Evolutionary conservation across 1,284 basidiomycete species (phyloP).

Genomic region (Tremellales sp.): DNA sequence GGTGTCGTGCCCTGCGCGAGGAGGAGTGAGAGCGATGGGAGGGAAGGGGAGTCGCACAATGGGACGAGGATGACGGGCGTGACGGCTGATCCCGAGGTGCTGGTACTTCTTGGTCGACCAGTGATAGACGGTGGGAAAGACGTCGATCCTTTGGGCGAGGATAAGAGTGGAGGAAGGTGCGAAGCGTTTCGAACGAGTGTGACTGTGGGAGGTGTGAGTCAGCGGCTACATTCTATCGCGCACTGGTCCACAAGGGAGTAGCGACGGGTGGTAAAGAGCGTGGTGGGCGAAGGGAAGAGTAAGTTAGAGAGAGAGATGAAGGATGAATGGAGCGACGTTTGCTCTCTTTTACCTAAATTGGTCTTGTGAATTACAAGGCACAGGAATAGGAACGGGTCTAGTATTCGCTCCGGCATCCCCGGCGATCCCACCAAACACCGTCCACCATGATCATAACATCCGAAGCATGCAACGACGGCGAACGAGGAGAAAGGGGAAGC

Average conservation of each 20-base stretch:
- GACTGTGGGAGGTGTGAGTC: conserved; percentile 16
- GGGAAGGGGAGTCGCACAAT: conserved; percentile 39
- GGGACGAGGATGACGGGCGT: conserved; percentile 44
- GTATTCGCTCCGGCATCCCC: too few relatives aligned
- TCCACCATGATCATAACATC: too few relatives aligned
- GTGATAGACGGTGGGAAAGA: conserved; percentile 9
- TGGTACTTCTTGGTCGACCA: conserved; percentile 8
- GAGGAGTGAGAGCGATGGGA: conserved; percentile 44
- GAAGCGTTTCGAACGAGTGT: conserved; percentile 34
- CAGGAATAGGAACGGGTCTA: too few relatives aligned
- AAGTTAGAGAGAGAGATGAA: neutral
- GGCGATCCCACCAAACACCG: too few relatives aligned
- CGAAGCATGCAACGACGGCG: too few relatives aligned
- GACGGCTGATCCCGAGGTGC: conserved; percentile 1
- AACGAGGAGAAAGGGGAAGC: conserved; percentile 2
- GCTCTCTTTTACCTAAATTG: too few relatives aligned
- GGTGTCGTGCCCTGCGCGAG: conserved; percentile 43
- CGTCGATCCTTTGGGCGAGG: conserved; percentile 7
- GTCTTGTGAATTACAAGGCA: too few relatives aligned
- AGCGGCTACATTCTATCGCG: neutral
- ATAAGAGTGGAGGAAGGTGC: conserved; percentile 32
- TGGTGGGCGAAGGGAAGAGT: neutral
- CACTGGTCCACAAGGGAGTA: neutral
- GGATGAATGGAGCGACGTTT: too few relatives aligned
- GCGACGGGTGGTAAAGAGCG: neutral